Conservation (phyloP, 345 rosid genomes). For the Moricandia moricandioides region DNA sequence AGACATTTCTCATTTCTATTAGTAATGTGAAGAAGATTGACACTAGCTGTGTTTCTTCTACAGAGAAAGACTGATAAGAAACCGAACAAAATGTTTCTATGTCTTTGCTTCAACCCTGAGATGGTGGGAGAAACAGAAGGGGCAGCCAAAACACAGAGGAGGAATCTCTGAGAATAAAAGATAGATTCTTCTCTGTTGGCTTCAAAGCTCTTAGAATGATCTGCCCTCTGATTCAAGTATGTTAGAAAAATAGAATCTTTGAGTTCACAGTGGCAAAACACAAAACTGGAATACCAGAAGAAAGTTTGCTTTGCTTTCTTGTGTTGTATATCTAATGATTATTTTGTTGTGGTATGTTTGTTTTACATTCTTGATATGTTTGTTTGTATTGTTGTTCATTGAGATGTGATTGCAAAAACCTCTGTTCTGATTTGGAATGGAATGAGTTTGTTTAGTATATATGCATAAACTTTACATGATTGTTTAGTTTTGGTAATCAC, state of each 20-base stretch:
- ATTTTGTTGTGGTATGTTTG: slow-evolving; percentile 8
- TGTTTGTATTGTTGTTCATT: neutral
- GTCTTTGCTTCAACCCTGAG: slow-evolving; percentile 31
- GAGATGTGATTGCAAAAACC: slow-evolving; percentile 17
- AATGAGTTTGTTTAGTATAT: neutral
- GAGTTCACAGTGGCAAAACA: slow-evolving; percentile 30
- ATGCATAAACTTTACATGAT: neutral
- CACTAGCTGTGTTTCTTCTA: neutral
- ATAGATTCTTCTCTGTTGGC: slow-evolving; percentile 18
- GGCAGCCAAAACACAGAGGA: slow-evolving; percentile 6
- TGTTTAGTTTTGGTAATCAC: neutral
- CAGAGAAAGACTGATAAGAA: slow-evolving; percentile 27
- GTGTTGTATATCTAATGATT: slow-evolving; percentile 20
- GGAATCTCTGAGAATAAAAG: neutral
- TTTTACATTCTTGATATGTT: neutral
- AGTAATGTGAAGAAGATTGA: neutral
- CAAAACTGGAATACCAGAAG: neutral
- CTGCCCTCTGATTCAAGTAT: slow-evolving; percentile 20
- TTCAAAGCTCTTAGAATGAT: slow-evolving; percentile 21
- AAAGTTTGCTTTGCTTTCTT: slow-evolving; percentile 7
- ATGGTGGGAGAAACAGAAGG: slow-evolving; percentile 14
- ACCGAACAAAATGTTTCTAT: slow-evolving; percentile 6
- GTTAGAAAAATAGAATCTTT: slow-evolving; percentile 20
- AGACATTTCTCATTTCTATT: slow-evolving; percentile 1
- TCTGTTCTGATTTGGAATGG: slow-evolving; percentile 3